These are phyloP conservation scores for Prinsepia uniflora DNA, from an alignment of 306 rosid species.

Conservation along the genomic window DNA sequence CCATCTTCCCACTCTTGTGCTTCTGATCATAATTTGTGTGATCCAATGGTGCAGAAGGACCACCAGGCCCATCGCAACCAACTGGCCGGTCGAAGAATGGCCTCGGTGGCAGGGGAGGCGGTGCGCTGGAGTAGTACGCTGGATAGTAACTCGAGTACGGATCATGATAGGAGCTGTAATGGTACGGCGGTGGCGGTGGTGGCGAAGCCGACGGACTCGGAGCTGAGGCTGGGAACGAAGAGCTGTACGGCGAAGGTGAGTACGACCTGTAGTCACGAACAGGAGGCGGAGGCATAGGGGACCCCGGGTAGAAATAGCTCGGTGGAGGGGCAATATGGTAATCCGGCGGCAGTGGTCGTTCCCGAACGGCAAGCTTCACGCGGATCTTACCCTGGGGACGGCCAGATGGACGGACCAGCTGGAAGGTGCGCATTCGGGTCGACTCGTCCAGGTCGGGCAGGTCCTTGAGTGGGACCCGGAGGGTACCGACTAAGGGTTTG, in stretches of 20 bases:
- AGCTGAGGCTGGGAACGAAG: conserved; percentile 15
- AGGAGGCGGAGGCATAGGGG: conserved; percentile 38
- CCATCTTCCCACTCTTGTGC: conserved; percentile 53
- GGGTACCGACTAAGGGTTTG: conserved; percentile 76
- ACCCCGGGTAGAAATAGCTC: conserved; percentile 29
- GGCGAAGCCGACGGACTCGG: conserved; percentile 16
- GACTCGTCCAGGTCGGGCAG: conserved; percentile 43
- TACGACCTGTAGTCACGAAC: conserved; percentile 54
- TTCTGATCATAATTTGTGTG: conserved; percentile 52
- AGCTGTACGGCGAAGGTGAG: conserved; percentile 40
- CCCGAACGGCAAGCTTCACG: conserved; percentile 58
- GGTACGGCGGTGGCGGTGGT: conserved; percentile 39
- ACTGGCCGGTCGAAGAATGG: conserved; percentile 59
- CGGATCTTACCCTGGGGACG: conserved; percentile 82
- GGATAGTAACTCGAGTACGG: conserved; percentile 46
- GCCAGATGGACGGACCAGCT: conserved; percentile 70
- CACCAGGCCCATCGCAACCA: conserved; percentile 32
- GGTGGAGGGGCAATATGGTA: conserved; percentile 46
- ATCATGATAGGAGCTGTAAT: conserved; percentile 55
- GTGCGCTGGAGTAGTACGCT: conserved; percentile 53
- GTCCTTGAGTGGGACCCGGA: conserved; percentile 53
- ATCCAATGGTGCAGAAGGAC: conserved; percentile 73
- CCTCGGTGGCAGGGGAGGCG: conserved; percentile 57
- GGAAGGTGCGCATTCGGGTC: conserved; percentile 40
- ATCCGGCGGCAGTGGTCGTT: conserved; percentile 45